Conservation (phyloP, 345 rosid genomes). For the Melaleuca quinquenervia region DNA sequence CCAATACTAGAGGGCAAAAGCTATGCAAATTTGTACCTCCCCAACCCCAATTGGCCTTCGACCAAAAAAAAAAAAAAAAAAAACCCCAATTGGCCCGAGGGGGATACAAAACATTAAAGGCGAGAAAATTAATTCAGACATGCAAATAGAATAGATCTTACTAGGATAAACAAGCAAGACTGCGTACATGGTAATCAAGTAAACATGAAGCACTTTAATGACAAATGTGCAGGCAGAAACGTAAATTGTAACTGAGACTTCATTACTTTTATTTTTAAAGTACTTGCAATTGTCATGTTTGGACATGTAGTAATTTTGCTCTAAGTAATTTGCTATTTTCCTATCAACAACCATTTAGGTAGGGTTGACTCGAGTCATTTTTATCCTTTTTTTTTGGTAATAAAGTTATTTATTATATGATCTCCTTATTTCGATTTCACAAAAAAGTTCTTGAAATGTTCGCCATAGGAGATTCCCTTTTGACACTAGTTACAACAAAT, state of each 20-base stretch:
- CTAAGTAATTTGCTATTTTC: neutral
- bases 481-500: neutral
- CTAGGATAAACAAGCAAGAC: neutral
- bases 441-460: neutral
- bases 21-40: neutral
- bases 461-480: neutral
- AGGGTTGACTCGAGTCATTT: neutral
- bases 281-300: neutral
- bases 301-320: neutral
- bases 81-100: too few relatives aligned
- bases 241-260: neutral
- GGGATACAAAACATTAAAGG: neutral
- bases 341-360: neutral
- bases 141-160: neutral
- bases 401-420: neutral
- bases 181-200: neutral
- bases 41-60: too few relatives aligned
- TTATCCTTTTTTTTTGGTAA: neutral
- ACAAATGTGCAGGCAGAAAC: neutral
- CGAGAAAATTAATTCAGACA: neutral
- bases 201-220: neutral
- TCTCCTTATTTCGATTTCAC: neutral
- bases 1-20: neutral
- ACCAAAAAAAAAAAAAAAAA: too few relatives aligned
- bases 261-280: neutral